Evolutionary conservation across 345 rosid species (phyloP), one percentile per base, ranked within the genome.

Genomic region (Linum usitatissimum): DNA sequence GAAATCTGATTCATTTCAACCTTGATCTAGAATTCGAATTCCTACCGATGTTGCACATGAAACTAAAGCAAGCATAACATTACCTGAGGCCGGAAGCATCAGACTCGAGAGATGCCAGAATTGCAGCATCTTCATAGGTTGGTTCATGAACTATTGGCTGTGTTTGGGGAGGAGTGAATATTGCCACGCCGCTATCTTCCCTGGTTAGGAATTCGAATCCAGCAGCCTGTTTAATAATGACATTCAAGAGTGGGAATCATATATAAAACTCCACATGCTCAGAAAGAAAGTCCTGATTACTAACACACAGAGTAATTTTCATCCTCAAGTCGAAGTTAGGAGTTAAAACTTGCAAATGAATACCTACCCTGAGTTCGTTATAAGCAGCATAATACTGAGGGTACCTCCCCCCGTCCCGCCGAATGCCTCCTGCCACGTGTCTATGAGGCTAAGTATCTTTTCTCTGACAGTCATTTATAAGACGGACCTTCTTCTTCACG

Each of bases 101-200:
- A 57, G 86, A 68, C 80, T 86, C 87, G 53, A 93, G 81, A 34
- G 95, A 93, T 58, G 94, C 96, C 77, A 87, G 86, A 68, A 90
- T 84, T 64, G 90, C 99, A 76, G 85, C 96, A 77, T 86, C 99
- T 71, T 93, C 99, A 76, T 75, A 86, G 42, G 75, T 58, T 58
- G 76, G 70, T 45, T 79, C 77, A 19, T 79, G 81, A 63, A 71
- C 77, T 73, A 86, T 67, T 9, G 97, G 85, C 65, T 90, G 95
- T 56, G 96, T 83, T 76, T 90, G 97, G 30, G 99, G 97, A 51
- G 99, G 99, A 68, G 99, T 93, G 73, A 90, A 93, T 69, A 93
- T 71, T 8, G 96, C 94, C 13, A 90, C 96, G 66, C 77, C 73
- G 72, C 82, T 80, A 79, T 86, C 97, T 54, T 68, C 86, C 61